Percentiles rank a stretch among this genome's conserved stretches.
These are phyloP conservation scores for Dunaliella primolecta DNA, from an alignment of 139 green algal genomes.

Conservation along the genomic window DNA sequence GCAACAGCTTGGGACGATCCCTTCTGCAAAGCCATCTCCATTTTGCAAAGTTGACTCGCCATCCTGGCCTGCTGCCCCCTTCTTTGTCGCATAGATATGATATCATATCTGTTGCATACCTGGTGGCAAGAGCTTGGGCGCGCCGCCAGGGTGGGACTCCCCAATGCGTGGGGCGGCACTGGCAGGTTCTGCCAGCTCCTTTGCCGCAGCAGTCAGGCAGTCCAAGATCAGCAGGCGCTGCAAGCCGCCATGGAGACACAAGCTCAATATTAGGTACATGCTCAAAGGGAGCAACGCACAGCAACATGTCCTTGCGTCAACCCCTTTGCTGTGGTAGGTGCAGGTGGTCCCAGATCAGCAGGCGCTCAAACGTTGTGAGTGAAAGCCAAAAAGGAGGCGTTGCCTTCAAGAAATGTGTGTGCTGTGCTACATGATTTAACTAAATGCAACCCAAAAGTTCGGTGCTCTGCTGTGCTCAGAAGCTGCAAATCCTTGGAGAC, in stretches of 20 bases:
- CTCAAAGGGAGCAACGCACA: not conserved
- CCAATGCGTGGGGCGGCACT: not conserved
- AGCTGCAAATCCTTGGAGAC: not conserved
- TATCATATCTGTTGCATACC: not conserved
- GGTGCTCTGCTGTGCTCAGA: not conserved
- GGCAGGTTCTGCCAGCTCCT: constrained; percentile 36
- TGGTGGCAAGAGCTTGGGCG: not conserved
- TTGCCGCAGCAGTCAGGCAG: constrained; percentile 47
- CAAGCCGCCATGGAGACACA: not conserved
- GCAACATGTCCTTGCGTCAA: not conserved
- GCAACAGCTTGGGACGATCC: too few species aligned
- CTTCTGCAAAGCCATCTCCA: too few species aligned
- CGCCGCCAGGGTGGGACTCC: not conserved
- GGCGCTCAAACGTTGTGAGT: not conserved
- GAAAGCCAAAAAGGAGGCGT: not conserved
- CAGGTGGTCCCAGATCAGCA: not conserved
- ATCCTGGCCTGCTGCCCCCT: too few species aligned
- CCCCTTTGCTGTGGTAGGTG: too few species aligned
- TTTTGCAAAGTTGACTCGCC: too few species aligned
- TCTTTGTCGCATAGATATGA: too few species aligned
- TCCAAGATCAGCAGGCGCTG: constrained; percentile 64
- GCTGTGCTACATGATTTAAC: not conserved
- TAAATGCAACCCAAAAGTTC: not conserved
- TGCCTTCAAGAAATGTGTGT: not conserved
- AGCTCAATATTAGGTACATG: not conserved